A percentile compares a stretch with the other conserved stretches of the same genome.
phyloP scores from a whole-genome alignment of 1,284 basidiomycete genomes.

The Pyrrhoderma lamaoense region DNA sequence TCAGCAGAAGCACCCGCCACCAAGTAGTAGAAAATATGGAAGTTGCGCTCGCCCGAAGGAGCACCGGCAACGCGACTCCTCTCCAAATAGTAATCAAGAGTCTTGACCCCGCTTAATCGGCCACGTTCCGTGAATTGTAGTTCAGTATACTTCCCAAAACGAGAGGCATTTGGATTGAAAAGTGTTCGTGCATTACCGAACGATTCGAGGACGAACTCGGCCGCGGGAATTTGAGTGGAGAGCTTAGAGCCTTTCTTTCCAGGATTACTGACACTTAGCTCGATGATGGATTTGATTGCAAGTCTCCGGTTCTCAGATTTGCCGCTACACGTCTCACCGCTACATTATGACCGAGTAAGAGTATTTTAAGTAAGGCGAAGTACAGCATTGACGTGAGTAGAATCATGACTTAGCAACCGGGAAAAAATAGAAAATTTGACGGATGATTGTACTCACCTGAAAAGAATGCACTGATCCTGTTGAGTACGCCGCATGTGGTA shows the following conservation, averaged over 20 bases:
- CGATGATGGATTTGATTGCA: conserved; percentile 85
- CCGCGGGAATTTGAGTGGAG: conserved; percentile 78
- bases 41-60: conserved; percentile 86
- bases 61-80: conserved; percentile 75
- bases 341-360: conserved; percentile 27
- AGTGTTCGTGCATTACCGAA: conserved; percentile 89
- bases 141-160: conserved; percentile 91
- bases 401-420: conserved; percentile 9
- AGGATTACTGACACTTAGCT: conserved; percentile 80
- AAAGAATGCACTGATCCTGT: conserved; percentile 86
- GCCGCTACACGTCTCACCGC: conserved; percentile 89
- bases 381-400: conserved; percentile 6
- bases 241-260: conserved; percentile 95
- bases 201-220: conserved; percentile 91
- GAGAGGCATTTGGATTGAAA: conserved; percentile 86
- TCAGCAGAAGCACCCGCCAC: conserved; percentile 84
- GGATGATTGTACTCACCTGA: conserved; percentile 53
- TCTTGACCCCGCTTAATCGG: conserved; percentile 85
- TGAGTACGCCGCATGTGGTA: conserved; percentile 94
- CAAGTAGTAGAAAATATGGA: conserved; percentile 96
- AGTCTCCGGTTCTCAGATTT: conserved; percentile 89
- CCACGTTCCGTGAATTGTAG: conserved; percentile 91
- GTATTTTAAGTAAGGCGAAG: background rate
- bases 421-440: background rate
- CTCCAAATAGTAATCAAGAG: conserved; percentile 96